phyloP scores from a whole-genome alignment of 352 stramenopile genomes.

The Hyaloperonospora arabidopsidis region DNA sequence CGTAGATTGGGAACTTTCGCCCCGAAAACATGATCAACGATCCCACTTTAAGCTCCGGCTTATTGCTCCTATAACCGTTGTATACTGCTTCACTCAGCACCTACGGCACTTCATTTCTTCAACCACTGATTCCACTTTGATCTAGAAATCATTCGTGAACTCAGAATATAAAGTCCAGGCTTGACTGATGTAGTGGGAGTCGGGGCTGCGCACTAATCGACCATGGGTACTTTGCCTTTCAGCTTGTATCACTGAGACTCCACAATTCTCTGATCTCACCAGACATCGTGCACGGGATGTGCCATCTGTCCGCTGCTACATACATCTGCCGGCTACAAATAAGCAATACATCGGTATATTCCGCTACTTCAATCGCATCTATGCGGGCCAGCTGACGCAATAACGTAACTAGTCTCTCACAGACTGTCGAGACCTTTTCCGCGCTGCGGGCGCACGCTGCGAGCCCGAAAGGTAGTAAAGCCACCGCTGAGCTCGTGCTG shows the following conservation, averaged over 20 bases:
- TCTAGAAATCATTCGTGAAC: no score
- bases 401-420: constrained; percentile 19
- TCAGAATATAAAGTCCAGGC: no score
- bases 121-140: no score
- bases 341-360: constrained; percentile 13
- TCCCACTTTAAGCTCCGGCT: no score
- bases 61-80: no score
- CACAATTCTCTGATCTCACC: constrained; percentile 21
- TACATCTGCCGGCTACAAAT: constrained; percentile 24
- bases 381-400: constrained; percentile 9
- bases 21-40: no score
- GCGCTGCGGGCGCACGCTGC: constrained; percentile 12
- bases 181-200: no score
- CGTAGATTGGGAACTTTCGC: no score
- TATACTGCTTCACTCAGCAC: no score
- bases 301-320: constrained; percentile 14
- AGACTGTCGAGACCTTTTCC: constrained; percentile 15
- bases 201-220: no score
- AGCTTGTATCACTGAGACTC: constrained; percentile 16
- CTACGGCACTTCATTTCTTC: no score
- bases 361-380: constrained; percentile 1
- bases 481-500: background rate
- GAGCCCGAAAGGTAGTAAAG: constrained; percentile 25
- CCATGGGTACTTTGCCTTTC: background rate
- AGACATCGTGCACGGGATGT: constrained; percentile 10